Evolutionary conservation across 495 filamentous ascomycete species (phyloP).

Genomic region (Tricharina praecox): DNA sequence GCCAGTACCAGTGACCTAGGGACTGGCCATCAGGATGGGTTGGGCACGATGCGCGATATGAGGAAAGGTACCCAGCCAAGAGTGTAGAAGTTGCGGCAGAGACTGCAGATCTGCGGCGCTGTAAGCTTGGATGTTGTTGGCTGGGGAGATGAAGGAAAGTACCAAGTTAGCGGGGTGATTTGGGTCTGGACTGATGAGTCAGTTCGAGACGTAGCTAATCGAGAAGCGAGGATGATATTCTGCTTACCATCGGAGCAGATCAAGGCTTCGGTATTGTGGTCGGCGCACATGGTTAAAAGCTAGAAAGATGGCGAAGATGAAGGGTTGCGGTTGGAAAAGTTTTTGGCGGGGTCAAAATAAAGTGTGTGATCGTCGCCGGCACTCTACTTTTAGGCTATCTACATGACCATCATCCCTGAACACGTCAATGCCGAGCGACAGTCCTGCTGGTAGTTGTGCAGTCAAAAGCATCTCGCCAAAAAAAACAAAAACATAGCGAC

Average conservation of each 20-base stretch:
- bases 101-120: constrained; percentile 64
- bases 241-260: constrained; percentile 37
- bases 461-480: too few relatives aligned
- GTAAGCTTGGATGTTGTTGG: neutral
- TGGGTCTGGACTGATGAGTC: constrained; percentile 33
- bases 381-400: too few relatives aligned
- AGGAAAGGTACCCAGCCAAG: constrained; percentile 81
- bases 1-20: constrained; percentile 73
- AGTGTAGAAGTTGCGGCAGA: constrained; percentile 87
- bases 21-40: neutral
- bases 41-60: too few relatives aligned
- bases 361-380: neutral
- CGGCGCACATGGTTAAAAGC: neutral
- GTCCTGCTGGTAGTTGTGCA: too few relatives aligned
- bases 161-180: constrained; percentile 75
- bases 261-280: constrained; percentile 34
- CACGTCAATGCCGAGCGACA: too few relatives aligned
- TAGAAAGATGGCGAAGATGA: neutral
- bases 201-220: neutral
- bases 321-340: constrained; percentile 4
- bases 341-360: neutral
- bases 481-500: too few relatives aligned
- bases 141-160: neutral
- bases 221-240: neutral
- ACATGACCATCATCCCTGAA: too few relatives aligned